phyloP scores from a whole-genome alignment of 2,329 filamentous ascomycete genomes.

The Rhexocercosporidium sp. region DNA sequence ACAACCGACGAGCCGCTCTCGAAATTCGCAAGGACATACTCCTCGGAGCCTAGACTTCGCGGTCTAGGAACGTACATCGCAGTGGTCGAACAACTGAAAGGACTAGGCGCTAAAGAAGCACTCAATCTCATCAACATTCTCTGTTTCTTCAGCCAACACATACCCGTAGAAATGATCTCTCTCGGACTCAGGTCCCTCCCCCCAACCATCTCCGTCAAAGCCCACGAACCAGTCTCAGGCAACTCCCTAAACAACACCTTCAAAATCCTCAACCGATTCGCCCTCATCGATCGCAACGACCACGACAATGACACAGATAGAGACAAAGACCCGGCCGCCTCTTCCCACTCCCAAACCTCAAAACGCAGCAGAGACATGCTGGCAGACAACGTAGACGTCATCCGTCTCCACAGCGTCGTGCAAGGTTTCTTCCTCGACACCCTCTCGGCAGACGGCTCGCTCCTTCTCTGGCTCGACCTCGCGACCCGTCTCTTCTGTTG shows the following conservation, averaged over 20 bases:
- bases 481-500: constrained; percentile 54
- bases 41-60: constrained; percentile 59
- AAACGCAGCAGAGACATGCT: constrained; percentile 49
- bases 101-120: constrained; percentile 55
- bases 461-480: constrained; percentile 55
- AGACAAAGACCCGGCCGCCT: not conserved
- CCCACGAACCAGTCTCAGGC: constrained; percentile 44
- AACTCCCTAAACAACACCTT: constrained; percentile 52
- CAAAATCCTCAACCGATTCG: constrained; percentile 56
- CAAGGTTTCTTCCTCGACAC: constrained; percentile 58
- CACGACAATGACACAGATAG: constrained; percentile 41
- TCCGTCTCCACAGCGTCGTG: constrained; percentile 57
- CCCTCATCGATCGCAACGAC: constrained; percentile 57
- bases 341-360: constrained; percentile 32
- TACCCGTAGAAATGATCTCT: constrained; percentile 69
- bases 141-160: constrained; percentile 67
- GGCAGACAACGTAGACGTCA: constrained; percentile 54
- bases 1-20: constrained; percentile 65
- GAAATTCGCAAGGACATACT: constrained; percentile 63
- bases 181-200: constrained; percentile 53
- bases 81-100: constrained; percentile 55
- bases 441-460: constrained; percentile 47
- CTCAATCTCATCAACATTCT: constrained; percentile 69
- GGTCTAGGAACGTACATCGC: constrained; percentile 53
- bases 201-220: constrained; percentile 52